Percentiles rank a stretch among this genome's conserved stretches.
Evolutionary conservation across 2,329 filamentous ascomycete genomes (phyloP).

Genomic region (Nigrograna mackinnonii): DNA sequence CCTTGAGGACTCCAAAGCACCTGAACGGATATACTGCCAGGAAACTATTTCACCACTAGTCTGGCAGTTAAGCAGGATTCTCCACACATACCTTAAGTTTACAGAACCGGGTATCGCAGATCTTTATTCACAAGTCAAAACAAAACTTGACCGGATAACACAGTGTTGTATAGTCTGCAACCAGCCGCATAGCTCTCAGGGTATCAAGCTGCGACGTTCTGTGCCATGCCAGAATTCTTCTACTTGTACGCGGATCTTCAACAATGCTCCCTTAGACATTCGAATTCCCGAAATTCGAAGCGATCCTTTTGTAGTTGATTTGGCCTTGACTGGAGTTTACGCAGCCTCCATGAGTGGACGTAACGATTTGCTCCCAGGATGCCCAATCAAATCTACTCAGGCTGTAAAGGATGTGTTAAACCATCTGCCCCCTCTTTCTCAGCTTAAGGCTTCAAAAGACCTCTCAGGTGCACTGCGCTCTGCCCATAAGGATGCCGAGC

Average conservation of each 20-base stretch:
- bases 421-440: slow-evolving; percentile 22
- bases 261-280: slow-evolving; percentile 25
- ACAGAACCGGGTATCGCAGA: slow-evolving; percentile 11
- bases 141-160: slow-evolving; percentile 12
- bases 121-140: slow-evolving; percentile 17
- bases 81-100: slow-evolving; percentile 16
- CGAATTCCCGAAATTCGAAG: slow-evolving; percentile 32
- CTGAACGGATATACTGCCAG: slow-evolving; percentile 21
- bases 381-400: slow-evolving; percentile 19
- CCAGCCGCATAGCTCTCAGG: slow-evolving; percentile 12
- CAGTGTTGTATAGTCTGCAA: slow-evolving; percentile 30
- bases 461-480: slow-evolving; percentile 15
- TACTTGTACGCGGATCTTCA: slow-evolving; percentile 26
- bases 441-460: slow-evolving; percentile 18
- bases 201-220: slow-evolving; percentile 22
- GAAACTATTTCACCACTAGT: slow-evolving; percentile 17
- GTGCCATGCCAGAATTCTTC: slow-evolving; percentile 18
- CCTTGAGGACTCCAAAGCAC: slow-evolving; percentile 10
- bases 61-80: slow-evolving; percentile 27
- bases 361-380: slow-evolving; percentile 28
- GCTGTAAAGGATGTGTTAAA: slow-evolving; percentile 23
- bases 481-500: slow-evolving; percentile 23
- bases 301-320: slow-evolving; percentile 32
- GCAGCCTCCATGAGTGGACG: slow-evolving; percentile 21
- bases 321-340: slow-evolving; percentile 30